Evolutionary conservation across 352 stramenopile species (phyloP), one percentile per base, ranked within the genome.

Genomic region (Pythium utonaiense): DNA sequence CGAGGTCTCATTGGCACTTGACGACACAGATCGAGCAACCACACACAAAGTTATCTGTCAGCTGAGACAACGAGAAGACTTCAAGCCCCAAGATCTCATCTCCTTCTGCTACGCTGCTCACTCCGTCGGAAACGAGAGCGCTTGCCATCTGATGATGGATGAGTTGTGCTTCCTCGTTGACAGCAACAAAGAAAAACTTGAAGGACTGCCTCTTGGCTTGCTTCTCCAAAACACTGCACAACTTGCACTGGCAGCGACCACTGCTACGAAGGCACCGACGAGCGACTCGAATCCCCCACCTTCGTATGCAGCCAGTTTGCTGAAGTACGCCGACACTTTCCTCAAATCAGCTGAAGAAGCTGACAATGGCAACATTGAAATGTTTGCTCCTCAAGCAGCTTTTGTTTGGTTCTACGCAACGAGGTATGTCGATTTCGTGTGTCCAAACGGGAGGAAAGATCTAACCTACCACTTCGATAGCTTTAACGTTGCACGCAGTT

Each of bases 321-420:
- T 73, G 34, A 66, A 59, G 21, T 91, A 89, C 14, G 57, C 62
- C 12, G 59, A 62, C 3, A 68, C 71, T 21, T 55, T 89, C n/a
- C 38, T 88, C 21, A 33, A 77, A 25, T 45, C 50, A 28, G 60
- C 54, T 36, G 25, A 68, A 55, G 72, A 49, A 31, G 16, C 41
- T n/a, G 27, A 54, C 12, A 4, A 22, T 21, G 47, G 52, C 24
- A 28, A 36, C 31, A 40, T 34, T 10, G 53, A 54, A 14, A 12
- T 13, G 1, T 63, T 84, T 38, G 77, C 75, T 19, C 62, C 80
- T 25, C 51, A 74, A 31, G 69, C 78, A 16, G 72, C 86, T 1
- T 82, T 88, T 22, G 71, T 86, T 49, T 93, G 83, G 83, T 93
- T 93, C 44, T 93, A 84, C 60, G 64, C 67, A 25, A 90, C 83